Percentiles rank a stretch among this genome's conserved stretches.
These are phyloP conservation scores for Sordaria brevicollis DNA, from an alignment of 495 filamentous ascomycete species.

Conservation along the genomic window DNA sequence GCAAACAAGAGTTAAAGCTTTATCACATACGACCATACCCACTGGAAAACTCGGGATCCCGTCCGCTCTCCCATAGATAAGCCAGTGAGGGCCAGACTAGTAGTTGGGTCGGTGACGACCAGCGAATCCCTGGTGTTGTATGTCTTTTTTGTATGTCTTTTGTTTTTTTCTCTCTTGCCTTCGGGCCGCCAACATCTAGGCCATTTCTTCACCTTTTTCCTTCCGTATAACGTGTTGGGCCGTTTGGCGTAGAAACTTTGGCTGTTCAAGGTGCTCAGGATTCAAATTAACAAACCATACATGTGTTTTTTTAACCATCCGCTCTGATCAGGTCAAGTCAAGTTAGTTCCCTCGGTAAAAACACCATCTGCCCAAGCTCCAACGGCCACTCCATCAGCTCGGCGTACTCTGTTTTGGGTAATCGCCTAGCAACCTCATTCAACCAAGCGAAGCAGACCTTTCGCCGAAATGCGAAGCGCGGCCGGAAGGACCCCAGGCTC, in stretches of 20 bases:
- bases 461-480: conserved; percentile 11
- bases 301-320: too few relatives aligned
- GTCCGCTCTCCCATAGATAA: conserved; percentile 42
- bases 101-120: conserved; percentile 41
- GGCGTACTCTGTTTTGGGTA: conserved; percentile 10
- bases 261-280: too few relatives aligned
- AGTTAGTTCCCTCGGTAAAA: background rate
- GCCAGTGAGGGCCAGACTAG: conserved; percentile 23
- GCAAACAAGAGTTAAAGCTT: fast-evolving
- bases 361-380: background rate
- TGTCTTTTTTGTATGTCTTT: conserved; percentile 9
- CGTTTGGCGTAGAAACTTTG: too few relatives aligned
- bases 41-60: conserved; percentile 36
- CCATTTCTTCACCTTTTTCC: too few relatives aligned
- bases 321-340: background rate
- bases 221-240: too few relatives aligned
- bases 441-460: conserved; percentile 11
- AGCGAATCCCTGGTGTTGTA: conserved; percentile 20
- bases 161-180: background rate
- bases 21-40: conserved; percentile 35
- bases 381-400: conserved; percentile 14
- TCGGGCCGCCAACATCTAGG: too few relatives aligned
- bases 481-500: conserved; percentile 1
- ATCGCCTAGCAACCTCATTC: background rate
- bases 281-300: too few relatives aligned